Evolutionary conservation across 2,329 filamentous ascomycete species (phyloP), one percentile per base, ranked within the genome.

Genomic region (Epichloe uncinata): DNA sequence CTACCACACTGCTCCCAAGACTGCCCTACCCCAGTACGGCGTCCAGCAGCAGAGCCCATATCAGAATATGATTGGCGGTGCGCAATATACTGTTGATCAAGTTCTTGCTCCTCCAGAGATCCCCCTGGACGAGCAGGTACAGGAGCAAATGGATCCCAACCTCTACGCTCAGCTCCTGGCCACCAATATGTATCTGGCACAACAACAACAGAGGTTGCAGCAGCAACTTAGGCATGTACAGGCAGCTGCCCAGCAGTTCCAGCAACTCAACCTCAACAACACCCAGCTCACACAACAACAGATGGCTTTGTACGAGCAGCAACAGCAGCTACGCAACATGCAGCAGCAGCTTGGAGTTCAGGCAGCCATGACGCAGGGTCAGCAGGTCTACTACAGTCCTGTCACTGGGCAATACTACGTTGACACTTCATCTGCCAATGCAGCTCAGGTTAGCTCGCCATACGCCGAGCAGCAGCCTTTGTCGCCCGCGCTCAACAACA

Each of bases 141-240:
- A 84, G 58, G 78, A 86, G 53, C 76, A 82, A 57, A 86, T 95
- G 71, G 93, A 97, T 60, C 88, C 90, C 47, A 84, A 80, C 53
- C 68, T 94, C 48, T 93, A 95, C 57, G 87, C 89, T 48, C 88
- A 95, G 68, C 75, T 97, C 55, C 79, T 96, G 61, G 85, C 88
- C 51, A 94, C 89, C 60, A 95, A 96, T 66, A 72, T 93, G 64
- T 95, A 94, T 63, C 77, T 98, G 47, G 88, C 89, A 40, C 88
- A 95, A 63, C 90, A 95, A 69, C 91, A 97, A 69, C 89, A 95
- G 70, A 85, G 87, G 56, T 80, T 97, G 48, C 90, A 97, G 69
- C 90, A 96, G 70, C 89, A 97, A 70, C 77, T 97, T 57, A 79
- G 88, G 58, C 86, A 73, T 56, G 81, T 96, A 22, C 93, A 91